Evolutionary conservation across 2,329 filamentous ascomycete species (phyloP).

Genomic region (Botryotinia convoluta): DNA sequence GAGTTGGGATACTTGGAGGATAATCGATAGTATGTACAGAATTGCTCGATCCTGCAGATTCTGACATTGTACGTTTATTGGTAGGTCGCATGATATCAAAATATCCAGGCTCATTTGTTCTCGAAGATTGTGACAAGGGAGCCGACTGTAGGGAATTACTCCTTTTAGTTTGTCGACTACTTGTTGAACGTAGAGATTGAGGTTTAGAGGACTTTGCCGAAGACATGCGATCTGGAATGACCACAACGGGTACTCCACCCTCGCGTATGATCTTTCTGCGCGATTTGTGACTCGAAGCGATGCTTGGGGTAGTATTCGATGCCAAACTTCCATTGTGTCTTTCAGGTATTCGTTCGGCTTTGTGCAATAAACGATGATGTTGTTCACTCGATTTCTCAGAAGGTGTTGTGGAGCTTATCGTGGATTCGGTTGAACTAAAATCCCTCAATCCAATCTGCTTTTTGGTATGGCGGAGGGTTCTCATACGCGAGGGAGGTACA

Average conservation of each 20-base stretch:
- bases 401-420: conserved; percentile 43
- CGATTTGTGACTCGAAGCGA: conserved; percentile 53
- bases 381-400: conserved; percentile 39
- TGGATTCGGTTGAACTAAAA: conserved; percentile 39
- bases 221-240: conserved; percentile 58
- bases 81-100: conserved; percentile 42
- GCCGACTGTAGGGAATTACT: conserved; percentile 53
- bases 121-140: conserved; percentile 44
- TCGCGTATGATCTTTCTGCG: conserved; percentile 58
- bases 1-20: conserved; percentile 54
- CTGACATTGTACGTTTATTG: conserved; percentile 33
- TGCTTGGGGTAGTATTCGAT: conserved; percentile 50
- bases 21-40: conserved; percentile 56
- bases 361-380: conserved; percentile 32
- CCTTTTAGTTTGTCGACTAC: conserved; percentile 54
- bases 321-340: conserved; percentile 42
- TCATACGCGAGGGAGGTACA: conserved; percentile 45
- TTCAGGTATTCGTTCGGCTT: conserved; percentile 30
- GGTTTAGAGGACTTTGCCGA: conserved; percentile 48
- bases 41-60: conserved; percentile 34
- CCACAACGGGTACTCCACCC: conserved; percentile 60
- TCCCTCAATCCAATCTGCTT: conserved; percentile 54
- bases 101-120: conserved; percentile 45
- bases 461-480: conserved; percentile 60
- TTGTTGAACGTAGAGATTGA: conserved; percentile 61